Conservation (phyloP, 495 filamentous ascomycete species). For the Aspergillus carlsbadensis region DNA sequence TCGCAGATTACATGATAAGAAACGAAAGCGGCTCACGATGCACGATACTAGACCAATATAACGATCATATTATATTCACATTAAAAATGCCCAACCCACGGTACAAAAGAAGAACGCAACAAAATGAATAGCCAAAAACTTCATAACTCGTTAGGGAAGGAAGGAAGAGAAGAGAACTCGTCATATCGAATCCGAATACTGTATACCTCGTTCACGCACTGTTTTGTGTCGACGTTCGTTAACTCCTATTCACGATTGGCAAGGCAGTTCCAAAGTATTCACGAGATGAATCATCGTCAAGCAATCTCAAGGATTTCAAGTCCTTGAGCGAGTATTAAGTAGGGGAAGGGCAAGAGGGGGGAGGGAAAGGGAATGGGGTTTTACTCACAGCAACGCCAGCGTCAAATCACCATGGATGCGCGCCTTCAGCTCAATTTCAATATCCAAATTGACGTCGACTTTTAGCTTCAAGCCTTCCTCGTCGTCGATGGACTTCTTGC, state of each 20-base stretch:
- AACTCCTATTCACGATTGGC: slow-evolving; percentile 8
- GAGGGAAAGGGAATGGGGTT: background rate
- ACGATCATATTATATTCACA: too few relatives aligned
- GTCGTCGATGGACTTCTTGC: slow-evolving; percentile 35
- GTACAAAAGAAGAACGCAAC: too few relatives aligned
- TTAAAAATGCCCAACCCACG: too few relatives aligned
- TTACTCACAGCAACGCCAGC: slow-evolving; percentile 77
- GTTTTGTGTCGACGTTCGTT: background rate
- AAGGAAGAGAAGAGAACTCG: background rate
- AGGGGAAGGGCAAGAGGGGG: background rate
- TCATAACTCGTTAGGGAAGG: slow-evolving; percentile 5
- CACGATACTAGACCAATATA: too few relatives aligned
- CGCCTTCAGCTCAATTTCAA: slow-evolving; percentile 86
- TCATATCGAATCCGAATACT: background rate
- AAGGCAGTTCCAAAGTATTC: slow-evolving; percentile 4
- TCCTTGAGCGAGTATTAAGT: background rate
- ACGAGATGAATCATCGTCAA: background rate
- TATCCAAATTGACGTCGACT: slow-evolving; percentile 82
- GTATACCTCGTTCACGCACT: background rate
- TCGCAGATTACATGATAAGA: too few relatives aligned
- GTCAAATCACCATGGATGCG: slow-evolving; percentile 89
- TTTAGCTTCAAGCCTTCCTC: slow-evolving; percentile 64
- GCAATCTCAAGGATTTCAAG: background rate
- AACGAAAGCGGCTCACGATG: too few relatives aligned
- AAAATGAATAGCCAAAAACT: background rate